Evolutionary conservation across 306 rosid genomes (phyloP), one percentile per base, ranked within the genome.

Genomic region (Crotalaria pallida): DNA sequence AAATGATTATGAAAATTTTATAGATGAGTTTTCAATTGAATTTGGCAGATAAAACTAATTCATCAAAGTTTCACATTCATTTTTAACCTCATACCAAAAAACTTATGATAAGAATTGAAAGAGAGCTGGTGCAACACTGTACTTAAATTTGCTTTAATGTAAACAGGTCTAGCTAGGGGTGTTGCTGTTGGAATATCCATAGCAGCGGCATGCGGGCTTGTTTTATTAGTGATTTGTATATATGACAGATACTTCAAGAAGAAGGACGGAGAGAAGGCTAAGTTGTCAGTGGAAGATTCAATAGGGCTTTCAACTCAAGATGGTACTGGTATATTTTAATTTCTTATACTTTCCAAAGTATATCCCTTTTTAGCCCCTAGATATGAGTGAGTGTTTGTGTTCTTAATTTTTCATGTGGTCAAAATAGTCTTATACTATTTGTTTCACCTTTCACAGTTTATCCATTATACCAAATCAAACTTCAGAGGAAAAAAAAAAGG

Each of bases 111-210:
- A 71, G 13, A 55, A 52, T 19, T 4, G 2, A 5, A 10, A 21
- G 24, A 36, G 27, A 49, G 19, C 23, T 7, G n/a, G 17, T 67
- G 66, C 45, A 50, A 65, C 38, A 63, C 36, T 66, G 63, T 76
- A 76, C 78, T 76, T 52, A 79, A 68, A 21, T 71, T 75, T 75
- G 34, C 58, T 65, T 82, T 58, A 45, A 47, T 74, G 58, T 78
- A 52, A 82, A 67, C 96, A 89, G 94, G 88, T 73, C 64, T 87
- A 49, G 69, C 74, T 34, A 82, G 33, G 49, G 85, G 84, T 69
- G 72, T 71, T 56, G 72, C 82, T 73, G 85, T 84, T 79, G 94
- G 88, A 58, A 62, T 87, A 82, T 7, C 77, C 48, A 72, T 89
- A n/a, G 95, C 84, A 69, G 90, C 60, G 70, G 40, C 83, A 63